A percentile compares a stretch with the other conserved stretches of the same genome.
Conservation (phyloP, 495 filamentous ascomycete genomes). For the Talaromyces ruber region DNA sequence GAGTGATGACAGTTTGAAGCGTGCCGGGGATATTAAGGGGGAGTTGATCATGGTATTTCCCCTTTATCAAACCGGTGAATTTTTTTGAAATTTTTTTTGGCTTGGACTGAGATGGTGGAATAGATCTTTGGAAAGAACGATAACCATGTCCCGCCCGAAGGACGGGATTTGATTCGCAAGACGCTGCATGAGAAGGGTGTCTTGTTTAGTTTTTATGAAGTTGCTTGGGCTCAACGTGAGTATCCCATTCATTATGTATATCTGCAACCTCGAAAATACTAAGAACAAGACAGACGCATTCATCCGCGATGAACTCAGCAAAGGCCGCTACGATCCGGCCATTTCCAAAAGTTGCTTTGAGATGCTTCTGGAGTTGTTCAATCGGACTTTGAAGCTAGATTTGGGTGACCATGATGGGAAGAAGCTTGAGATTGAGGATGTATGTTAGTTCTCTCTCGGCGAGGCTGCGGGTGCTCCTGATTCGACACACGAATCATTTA, state of each 20-base stretch:
- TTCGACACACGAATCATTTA: background rate
- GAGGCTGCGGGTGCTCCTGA: too few relatives aligned
- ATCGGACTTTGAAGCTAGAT: conserved; percentile 66
- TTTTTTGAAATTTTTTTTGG: background rate
- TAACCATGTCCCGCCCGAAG: conserved; percentile 79
- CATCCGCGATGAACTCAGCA: conserved; percentile 90
- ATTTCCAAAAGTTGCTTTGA: conserved; percentile 86
- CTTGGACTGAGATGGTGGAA: background rate
- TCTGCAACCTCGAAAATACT: background rate
- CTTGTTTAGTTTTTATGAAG: conserved; percentile 77
- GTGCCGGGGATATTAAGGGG: conserved; percentile 66
- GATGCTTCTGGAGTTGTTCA: conserved; percentile 82
- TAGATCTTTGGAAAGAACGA: conserved; percentile 81
- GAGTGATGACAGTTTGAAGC: conserved; percentile 55
- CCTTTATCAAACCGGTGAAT: background rate
- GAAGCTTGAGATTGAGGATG: conserved; percentile 46
- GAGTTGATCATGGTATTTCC: conserved; percentile 59
- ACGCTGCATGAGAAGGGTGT: conserved; percentile 70
- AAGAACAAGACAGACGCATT: conserved; percentile 56
- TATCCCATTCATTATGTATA: conserved; percentile 7
- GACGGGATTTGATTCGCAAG: conserved; percentile 77
- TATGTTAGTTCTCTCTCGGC: conserved; percentile 36
- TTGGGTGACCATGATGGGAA: conserved; percentile 51
- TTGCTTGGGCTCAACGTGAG: conserved; percentile 81
- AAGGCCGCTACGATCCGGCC: conserved; percentile 85